phyloP scores from a whole-genome alignment of 2,329 filamentous ascomycete genomes.

The Exophiala sp. region DNA sequence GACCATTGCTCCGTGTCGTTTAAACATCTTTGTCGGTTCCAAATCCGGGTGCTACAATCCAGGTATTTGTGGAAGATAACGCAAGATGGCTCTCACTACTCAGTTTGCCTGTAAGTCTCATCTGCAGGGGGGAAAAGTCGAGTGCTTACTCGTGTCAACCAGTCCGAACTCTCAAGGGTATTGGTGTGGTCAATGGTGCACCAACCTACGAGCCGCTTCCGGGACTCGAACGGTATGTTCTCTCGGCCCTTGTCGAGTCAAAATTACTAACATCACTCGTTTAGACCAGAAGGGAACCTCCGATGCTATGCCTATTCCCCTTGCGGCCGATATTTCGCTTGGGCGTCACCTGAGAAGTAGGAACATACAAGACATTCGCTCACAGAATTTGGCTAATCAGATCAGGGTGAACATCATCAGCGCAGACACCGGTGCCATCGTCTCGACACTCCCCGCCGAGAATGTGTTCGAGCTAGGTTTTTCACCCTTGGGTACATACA shows the following conservation, averaged over 20 bases:
- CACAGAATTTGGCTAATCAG: conserved; percentile 4
- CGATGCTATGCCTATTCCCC: conserved; percentile 94
- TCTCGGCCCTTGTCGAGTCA: neutral
- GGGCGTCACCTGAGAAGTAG: conserved; percentile 76
- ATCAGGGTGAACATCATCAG: conserved; percentile 76
- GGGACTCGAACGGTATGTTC: conserved; percentile 63
- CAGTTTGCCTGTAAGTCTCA: conserved; percentile 75
- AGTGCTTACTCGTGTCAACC: conserved; percentile 11
- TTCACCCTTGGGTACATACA: conserved; percentile 84
- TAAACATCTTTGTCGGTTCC: neutral
- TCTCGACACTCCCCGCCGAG: conserved; percentile 70
- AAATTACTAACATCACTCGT: conserved; percentile 8
- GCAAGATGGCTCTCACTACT: conserved; percentile 76
- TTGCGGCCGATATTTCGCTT: conserved; percentile 93
- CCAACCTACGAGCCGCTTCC: conserved; percentile 81
- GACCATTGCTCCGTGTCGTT: neutral
- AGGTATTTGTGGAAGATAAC: neutral
- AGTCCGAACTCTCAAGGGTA: conserved; percentile 92
- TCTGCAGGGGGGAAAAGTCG: neutral
- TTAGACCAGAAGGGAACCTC: conserved; percentile 85
- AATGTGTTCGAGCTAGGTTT: conserved; percentile 95
- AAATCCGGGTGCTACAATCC: neutral
- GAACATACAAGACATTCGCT: neutral
- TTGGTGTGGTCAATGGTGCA: conserved; percentile 87
- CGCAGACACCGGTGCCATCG: conserved; percentile 67